Evolutionary conservation across 2,329 filamentous ascomycete species (phyloP), one percentile per base, ranked within the genome.

Genomic region (Cytospora piceae): DNA sequence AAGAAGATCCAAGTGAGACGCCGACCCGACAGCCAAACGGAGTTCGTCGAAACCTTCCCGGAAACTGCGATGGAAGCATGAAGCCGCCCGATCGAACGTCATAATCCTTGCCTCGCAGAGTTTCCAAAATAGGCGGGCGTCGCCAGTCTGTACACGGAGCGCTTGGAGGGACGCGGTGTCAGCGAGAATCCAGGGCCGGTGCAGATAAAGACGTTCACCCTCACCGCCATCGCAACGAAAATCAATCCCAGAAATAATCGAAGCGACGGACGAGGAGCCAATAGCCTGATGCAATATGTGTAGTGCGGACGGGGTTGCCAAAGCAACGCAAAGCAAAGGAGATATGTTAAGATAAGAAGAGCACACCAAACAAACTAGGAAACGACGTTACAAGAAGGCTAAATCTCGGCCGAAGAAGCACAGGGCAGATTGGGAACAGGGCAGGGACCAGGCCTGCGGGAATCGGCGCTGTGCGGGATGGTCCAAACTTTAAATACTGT

Each of bases 391-490:
- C 49, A 49, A 46, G 37, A 58, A 65, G 57, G 65, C 42, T 64
- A 63, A 67, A 64, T 55, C 27, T 64, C 57, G 57, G 62, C 17
- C 42, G 29, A 49, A 51, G 59, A 55, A 52, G 64, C 64, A 62
- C 60, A 63, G 60, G 60, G 53, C 60, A 63, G 56, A 39, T 56
- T 32, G 46, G 61, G 61, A 61, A 64, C 65, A 60, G 53, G 57
- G 52, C 57, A 61, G 56, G 65, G 65, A 67, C 62, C 58, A 60
- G 62, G 61, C 29, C 42, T 61, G 53, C 61, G 65, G 65, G 57
- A 59, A 39, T 58, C 65, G 65, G 65, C 65, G 65, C 53, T 59
- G 63, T 56, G 53, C 52, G 65, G 57, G 32, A 60, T 32, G 42
- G 51, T 58, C 46, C 27, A 65, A 60, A 56, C 57, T 56, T 39